These are phyloP conservation scores for Escovopsis sp. DNA, from an alignment of 2,329 filamentous ascomycete species.

Conservation along the genomic window DNA sequence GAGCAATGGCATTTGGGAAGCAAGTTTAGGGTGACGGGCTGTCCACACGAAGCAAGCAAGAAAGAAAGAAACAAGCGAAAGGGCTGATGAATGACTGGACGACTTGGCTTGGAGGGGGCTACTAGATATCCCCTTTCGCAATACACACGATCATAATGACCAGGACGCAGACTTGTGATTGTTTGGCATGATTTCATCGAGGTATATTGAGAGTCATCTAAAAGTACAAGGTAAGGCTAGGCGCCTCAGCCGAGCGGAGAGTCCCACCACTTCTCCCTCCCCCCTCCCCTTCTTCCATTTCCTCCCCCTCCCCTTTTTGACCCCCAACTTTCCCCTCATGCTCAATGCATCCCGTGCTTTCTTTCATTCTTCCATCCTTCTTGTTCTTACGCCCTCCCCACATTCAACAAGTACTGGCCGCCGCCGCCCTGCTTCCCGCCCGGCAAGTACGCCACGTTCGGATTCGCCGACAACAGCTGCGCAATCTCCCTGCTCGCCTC, in stretches of 20 bases:
- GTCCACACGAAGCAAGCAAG: no score
- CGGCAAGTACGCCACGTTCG: slow-evolving; percentile 88
- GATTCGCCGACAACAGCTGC: slow-evolving; percentile 72
- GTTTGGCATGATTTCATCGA: slow-evolving; percentile 1
- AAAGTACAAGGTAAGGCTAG: slow-evolving; percentile 20
- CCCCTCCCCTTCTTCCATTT: slow-evolving; percentile 6
- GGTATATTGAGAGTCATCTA: slow-evolving; percentile 14
- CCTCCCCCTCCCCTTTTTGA: slow-evolving; percentile 5
- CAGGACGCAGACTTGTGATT: neutral
- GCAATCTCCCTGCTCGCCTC: slow-evolving; percentile 95
- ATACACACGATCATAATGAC: no score
- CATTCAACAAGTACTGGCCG: slow-evolving; percentile 37
- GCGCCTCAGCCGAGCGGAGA: slow-evolving; percentile 20
- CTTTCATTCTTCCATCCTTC: neutral
- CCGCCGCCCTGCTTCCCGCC: slow-evolving; percentile 49
- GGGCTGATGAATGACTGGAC: no score
- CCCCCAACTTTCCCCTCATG: no score
- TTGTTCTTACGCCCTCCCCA: slow-evolving; percentile 23
- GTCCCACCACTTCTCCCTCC: slow-evolving; percentile 8
- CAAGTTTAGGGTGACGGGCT: no score
- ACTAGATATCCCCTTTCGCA: no score
- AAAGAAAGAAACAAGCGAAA: no score
- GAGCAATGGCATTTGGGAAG: no score
- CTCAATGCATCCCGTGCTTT: no score
- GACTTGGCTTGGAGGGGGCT: no score